Base-by-base conservation (phyloP, 768 basidiomycete species). In the Mycena polygramma region DNA sequence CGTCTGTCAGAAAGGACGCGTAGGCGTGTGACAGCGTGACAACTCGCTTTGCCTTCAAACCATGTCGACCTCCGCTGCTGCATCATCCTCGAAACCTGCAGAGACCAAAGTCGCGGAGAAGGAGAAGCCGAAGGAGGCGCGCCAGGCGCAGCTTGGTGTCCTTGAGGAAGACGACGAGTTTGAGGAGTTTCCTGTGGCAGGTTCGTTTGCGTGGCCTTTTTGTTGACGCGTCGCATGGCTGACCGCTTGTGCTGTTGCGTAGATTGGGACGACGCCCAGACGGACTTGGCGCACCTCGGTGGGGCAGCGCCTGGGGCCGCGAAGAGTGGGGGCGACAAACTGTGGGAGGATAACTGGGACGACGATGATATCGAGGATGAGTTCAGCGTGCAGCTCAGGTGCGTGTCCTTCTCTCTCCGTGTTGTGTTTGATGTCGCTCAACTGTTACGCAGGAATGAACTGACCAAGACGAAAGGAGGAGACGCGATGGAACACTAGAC, bases 331-430 rank as follows among this genome's bases (percentile, higher is more conserved):
- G 93, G 94, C 20, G 92, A 98, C 80, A 94, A 96, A 77, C 84
- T 99, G 14, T 99, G 98, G 98, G 98, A 99, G 84, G 98, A 99
- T 75, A 98, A 98, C 79, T 99, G 98, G 98, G 98, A 99, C 77
- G 98, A 99, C 75, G 98, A 99, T 82, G 97, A 99, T 81, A 91
- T 98, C 70, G 97, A 97, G 79, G 97, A 98, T 75, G 96, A 98
- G 74, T 99, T 99, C 78, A 96, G 95, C 75, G 91, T 94, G 61
- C 96, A 98, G 81, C 84, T 99, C 74, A 90, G 98, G 98, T 97
- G 78, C 75, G 93, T 6, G 6, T 2, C 30, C 30, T 30, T 30
- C 30, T n/a, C 83, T 14, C 35, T 11, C n/a, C 11, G 36, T 26
- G 13, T 62, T 52, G 37, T 24, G 54, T 71, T 68, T 19, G 10